phyloP scores from a whole-genome alignment of 495 filamentous ascomycete species.

The Trypethelium eluteriae region DNA sequence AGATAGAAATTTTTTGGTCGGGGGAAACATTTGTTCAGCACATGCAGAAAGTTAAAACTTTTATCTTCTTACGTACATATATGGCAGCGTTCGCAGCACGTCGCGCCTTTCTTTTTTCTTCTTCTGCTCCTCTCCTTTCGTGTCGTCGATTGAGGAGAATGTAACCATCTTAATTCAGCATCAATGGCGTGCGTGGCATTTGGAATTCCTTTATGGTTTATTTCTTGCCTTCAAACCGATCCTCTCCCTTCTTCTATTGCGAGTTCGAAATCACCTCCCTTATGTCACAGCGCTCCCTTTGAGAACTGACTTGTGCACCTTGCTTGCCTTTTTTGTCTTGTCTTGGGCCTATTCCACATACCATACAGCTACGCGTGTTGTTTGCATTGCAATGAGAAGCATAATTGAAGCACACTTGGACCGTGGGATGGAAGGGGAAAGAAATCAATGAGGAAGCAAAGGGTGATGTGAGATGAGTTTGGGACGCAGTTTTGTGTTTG shows the following conservation, averaged over 20 bases:
- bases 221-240: background rate
- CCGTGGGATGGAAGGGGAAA: background rate
- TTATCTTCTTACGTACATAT: slow-evolving; percentile 11
- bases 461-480: background rate
- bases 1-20: background rate
- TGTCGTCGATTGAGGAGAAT: background rate
- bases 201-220: background rate
- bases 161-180: background rate
- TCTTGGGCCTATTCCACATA: background rate
- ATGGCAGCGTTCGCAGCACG: background rate
- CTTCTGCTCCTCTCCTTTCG: background rate
- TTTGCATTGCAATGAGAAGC: slow-evolving; percentile 1
- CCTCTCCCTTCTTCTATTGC: background rate
- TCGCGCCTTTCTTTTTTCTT: slow-evolving; percentile 1
- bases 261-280: background rate
- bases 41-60: background rate
- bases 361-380: background rate
- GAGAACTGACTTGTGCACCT: background rate
- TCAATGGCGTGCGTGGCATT: slow-evolving; percentile 8
- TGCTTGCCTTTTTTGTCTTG: background rate
- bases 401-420: background rate
- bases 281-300: background rate
- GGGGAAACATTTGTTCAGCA: slow-evolving; percentile 11
- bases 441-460: background rate
- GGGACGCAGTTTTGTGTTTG: background rate